Percentiles rank a stretch among this genome's conserved stretches.
These are phyloP conservation scores for Phyllachora maydis DNA, from an alignment of 2,329 filamentous ascomycete species.

Conservation along the genomic window DNA sequence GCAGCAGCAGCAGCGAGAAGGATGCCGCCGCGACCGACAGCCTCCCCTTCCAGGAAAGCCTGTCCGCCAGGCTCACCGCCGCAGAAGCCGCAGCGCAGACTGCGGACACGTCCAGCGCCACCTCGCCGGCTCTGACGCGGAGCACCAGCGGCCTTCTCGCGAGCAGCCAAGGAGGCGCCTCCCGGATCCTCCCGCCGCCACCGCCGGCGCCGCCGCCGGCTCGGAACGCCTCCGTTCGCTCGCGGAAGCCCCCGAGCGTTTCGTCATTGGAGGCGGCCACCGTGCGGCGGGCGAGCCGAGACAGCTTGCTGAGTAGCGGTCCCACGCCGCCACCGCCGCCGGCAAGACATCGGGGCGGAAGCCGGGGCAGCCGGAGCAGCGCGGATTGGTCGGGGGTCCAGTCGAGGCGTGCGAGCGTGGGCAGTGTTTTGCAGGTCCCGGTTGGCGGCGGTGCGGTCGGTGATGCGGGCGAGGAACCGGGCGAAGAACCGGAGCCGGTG, in stretches of 20 bases:
- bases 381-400: constrained; percentile 11
- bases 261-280: constrained; percentile 16
- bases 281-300: constrained; percentile 10
- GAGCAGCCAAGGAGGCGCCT: too few species aligned
- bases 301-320: constrained; percentile 1
- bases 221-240: constrained; percentile 12
- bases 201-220: constrained; percentile 15
- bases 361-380: constrained; percentile 22
- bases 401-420: constrained; percentile 12
- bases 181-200: too few species aligned
- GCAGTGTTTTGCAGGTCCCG: too few species aligned
- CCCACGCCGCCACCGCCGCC: constrained; percentile 23
- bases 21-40: too few species aligned
- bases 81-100: too few species aligned
- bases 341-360: constrained; percentile 22
- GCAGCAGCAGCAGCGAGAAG: too few species aligned
- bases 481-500: constrained; percentile 8
- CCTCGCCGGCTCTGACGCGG: too few species aligned
- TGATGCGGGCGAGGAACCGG: constrained; percentile 6
- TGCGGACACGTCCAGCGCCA: too few species aligned
- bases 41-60: too few species aligned
- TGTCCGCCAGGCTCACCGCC: too few species aligned
- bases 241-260: constrained; percentile 20
- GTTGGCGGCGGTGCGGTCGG: too few species aligned
- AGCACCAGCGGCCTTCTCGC: too few species aligned